Evolutionary conservation across 768 basidiomycete genomes (phyloP).

Genomic region (Tulasnella sp.): DNA sequence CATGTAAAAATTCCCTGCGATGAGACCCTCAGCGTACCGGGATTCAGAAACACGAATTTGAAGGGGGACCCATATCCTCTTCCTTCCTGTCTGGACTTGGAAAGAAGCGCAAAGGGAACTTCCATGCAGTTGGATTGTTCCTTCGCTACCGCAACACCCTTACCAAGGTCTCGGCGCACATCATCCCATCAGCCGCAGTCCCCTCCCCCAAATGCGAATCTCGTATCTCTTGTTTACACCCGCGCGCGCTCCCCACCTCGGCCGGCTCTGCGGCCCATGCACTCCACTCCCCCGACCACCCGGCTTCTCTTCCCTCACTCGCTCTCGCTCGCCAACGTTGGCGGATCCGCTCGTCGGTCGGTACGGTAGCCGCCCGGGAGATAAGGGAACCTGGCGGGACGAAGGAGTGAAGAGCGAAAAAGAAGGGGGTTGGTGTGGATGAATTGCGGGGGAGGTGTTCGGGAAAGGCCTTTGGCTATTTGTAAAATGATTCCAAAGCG

Average conservation of each 20-base stretch:
- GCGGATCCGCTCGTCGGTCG: not conserved
- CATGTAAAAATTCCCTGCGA: not conserved
- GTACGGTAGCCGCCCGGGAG: not conserved
- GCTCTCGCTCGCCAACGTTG: not conserved
- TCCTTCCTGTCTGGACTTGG: not conserved
- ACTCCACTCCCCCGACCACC: not conserved
- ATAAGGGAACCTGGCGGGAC: not conserved
- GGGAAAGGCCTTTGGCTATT: not conserved
- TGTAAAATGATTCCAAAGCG: conserved; percentile 1
- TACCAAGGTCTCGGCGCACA: not conserved
- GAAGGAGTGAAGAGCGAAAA: not conserved
- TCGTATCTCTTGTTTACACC: conserved; percentile 7
- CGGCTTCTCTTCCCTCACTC: not conserved
- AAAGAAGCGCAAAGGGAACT: not conserved
- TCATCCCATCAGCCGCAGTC: not conserved
- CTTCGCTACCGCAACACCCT: not conserved
- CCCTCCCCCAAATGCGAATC: conserved; percentile 5
- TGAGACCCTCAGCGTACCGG: not conserved
- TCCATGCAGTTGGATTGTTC: not conserved
- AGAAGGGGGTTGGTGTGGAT: too few relatives aligned
- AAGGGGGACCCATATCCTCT: not conserved
- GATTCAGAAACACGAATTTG: not conserved
- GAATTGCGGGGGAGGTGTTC: conserved; percentile 4
- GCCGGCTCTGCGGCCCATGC: not conserved
- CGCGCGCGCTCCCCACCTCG: not conserved